phyloP scores from a whole-genome alignment of 2,329 filamentous ascomycete genomes.

The Cadophora malorum region DNA sequence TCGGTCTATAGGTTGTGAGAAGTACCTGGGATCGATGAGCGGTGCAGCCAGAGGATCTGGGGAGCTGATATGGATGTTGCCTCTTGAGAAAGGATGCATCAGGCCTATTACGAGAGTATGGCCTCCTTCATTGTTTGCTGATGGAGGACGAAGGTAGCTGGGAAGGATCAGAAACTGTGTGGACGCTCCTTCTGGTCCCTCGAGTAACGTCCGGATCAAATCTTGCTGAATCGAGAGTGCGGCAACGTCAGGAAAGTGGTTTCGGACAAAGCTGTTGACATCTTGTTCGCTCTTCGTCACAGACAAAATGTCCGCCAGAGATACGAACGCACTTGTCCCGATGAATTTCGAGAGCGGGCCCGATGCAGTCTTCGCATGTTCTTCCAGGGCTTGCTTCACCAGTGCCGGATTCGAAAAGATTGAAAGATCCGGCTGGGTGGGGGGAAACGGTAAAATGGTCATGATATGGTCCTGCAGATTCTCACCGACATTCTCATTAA shows the following conservation, averaged over 20 bases:
- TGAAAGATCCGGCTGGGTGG: neutral
- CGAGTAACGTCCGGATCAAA: neutral
- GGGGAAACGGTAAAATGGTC: neutral
- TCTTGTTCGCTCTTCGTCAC: neutral
- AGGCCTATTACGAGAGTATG: constrained; percentile 41
- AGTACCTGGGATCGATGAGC: constrained; percentile 50
- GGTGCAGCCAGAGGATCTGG: constrained; percentile 47
- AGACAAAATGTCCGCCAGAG: constrained; percentile 45
- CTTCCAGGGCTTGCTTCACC: neutral
- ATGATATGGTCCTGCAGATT: constrained; percentile 58
- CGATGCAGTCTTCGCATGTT: constrained; percentile 38
- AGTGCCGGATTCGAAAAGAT: neutral
- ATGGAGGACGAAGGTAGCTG: constrained; percentile 9
- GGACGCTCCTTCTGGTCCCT: constrained; percentile 45
- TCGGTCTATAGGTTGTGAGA: constrained; percentile 52
- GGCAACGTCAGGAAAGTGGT: neutral
- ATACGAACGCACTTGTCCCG: constrained; percentile 26
- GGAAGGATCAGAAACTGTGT: constrained; percentile 34
- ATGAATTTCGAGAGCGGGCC: constrained; percentile 43
- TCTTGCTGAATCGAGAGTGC: neutral
- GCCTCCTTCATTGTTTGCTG: constrained; percentile 54
- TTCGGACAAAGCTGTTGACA: neutral
- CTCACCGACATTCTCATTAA: constrained; percentile 66
- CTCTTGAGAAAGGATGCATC: constrained; percentile 50
- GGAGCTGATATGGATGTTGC: constrained; percentile 50